Conservation (phyloP, 805 yeast genomes). For the Cyberlindnera euphorbiae region DNA sequence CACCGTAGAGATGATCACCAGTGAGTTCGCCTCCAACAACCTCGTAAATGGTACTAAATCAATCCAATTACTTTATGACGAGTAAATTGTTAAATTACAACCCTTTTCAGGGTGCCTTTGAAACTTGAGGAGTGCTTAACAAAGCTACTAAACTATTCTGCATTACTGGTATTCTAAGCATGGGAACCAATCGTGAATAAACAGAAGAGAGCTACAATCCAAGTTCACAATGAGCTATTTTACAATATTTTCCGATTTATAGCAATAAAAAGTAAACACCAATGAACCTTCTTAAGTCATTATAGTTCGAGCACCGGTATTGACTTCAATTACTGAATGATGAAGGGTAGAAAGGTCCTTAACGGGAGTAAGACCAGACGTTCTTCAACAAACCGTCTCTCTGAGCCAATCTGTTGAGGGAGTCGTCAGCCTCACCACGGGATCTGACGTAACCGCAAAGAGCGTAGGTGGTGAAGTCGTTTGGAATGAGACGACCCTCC, state of each 20-base stretch:
- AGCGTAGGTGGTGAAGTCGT: slow-evolving; percentile 91
- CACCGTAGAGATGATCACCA: too few species aligned
- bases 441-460: slow-evolving; percentile 95
- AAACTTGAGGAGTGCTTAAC: too few species aligned
- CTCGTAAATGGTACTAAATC: too few species aligned
- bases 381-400: slow-evolving; percentile 96
- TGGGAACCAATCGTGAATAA: too few species aligned
- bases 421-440: slow-evolving; percentile 99
- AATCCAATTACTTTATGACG: too few species aligned
- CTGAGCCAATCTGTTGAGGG: slow-evolving; percentile 98
- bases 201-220: too few species aligned
- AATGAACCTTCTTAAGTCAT: slow-evolving; percentile 3
- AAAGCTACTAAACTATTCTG: too few species aligned
- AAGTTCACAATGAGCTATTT: slow-evolving; percentile 6
- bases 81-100: too few species aligned
- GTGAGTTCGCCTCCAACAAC: too few species aligned
- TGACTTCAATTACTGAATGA: too few species aligned
- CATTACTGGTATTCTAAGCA: too few species aligned
- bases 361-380: slow-evolving; percentile 94
- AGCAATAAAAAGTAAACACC: slow-evolving; percentile 11
- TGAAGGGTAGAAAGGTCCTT: slow-evolving; percentile 27
- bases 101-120: too few species aligned
- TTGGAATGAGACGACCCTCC: slow-evolving; percentile 91
- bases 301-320: background rate
- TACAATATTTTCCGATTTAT: slow-evolving; percentile 11